A percentile compares a stretch with the other conserved stretches of the same genome.
Conservation (phyloP, 108 stramenopile genomes). For the Seminavis robusta region DNA sequence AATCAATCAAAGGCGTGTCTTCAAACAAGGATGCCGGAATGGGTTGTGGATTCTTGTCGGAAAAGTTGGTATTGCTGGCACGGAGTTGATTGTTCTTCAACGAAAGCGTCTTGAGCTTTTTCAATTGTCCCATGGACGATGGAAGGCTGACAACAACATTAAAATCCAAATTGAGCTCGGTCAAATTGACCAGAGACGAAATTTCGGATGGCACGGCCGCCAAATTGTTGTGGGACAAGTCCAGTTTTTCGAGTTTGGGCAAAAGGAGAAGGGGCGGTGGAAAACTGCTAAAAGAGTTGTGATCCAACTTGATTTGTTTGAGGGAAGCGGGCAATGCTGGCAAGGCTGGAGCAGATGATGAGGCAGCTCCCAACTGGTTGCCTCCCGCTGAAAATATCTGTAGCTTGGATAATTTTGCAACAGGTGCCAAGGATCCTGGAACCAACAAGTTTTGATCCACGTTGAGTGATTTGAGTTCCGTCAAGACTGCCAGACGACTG, state of each 20-base stretch:
- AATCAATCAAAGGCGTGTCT: slow-evolving; percentile 72
- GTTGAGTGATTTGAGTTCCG: slow-evolving; percentile 72
- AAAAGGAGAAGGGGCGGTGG: slow-evolving; percentile 36
- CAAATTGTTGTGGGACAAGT: slow-evolving; percentile 66
- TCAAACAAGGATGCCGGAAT: slow-evolving; percentile 63
- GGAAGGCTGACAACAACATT: slow-evolving; percentile 69
- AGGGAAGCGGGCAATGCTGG: slow-evolving; percentile 51
- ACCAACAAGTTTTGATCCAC: slow-evolving; percentile 65
- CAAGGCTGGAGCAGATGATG: too few relatives aligned
- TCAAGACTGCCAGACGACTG: slow-evolving; percentile 39
- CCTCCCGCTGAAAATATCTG: slow-evolving; percentile 58
- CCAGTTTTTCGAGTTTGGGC: slow-evolving; percentile 57
- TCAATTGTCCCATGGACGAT: slow-evolving; percentile 48
- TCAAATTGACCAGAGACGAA: slow-evolving; percentile 42
- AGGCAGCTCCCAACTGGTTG: slow-evolving; percentile 48
- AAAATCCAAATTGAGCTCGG: slow-evolving; percentile 68
- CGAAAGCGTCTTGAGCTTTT: slow-evolving; percentile 67
- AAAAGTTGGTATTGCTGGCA: slow-evolving; percentile 39
- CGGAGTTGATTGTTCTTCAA: slow-evolving; percentile 62
- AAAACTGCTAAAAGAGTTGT: slow-evolving; percentile 51
- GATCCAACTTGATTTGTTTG: slow-evolving; percentile 54
- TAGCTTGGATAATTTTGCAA: slow-evolving; percentile 59
- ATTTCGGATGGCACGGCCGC: slow-evolving; percentile 60
- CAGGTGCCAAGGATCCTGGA: slow-evolving; percentile 35
- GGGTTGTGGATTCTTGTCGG: slow-evolving; percentile 67